phyloP scores from a whole-genome alignment of 371 early-diverging fungal genomes.

The Actinomucor elegans region DNA sequence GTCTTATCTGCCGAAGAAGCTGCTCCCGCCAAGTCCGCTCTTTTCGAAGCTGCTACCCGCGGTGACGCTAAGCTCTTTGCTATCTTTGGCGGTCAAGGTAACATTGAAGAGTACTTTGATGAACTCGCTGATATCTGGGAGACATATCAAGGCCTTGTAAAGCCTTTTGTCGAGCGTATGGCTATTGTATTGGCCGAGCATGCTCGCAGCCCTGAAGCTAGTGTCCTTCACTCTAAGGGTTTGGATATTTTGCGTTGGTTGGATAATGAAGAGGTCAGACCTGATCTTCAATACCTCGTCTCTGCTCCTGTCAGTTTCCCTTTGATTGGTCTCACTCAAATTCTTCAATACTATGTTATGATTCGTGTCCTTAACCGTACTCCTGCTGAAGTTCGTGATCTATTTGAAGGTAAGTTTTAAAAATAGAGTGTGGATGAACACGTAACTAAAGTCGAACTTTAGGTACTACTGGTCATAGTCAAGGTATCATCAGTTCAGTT shows the following conservation, averaged over 20 bases:
- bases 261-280: conserved; percentile 80
- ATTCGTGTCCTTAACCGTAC: conserved; percentile 56
- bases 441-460: not conserved
- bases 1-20: conserved; percentile 45
- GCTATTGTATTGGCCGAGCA: conserved; percentile 71
- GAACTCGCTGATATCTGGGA: conserved; percentile 82
- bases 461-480: conserved; percentile 93
- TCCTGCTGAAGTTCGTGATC: conserved; percentile 42
- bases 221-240: conserved; percentile 78
- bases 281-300: conserved; percentile 81
- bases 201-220: conserved; percentile 69
- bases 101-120: conserved; percentile 93
- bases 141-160: conserved; percentile 81
- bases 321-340: conserved; percentile 87
- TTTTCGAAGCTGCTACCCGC: conserved; percentile 64
- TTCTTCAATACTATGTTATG: conserved; percentile 81
- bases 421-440: not conserved
- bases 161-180: conserved; percentile 79
- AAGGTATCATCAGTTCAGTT: conserved; percentile 91
- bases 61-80: conserved; percentile 77
- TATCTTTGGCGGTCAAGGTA: conserved; percentile 97
- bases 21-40: conserved; percentile 57
- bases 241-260: conserved; percentile 90
- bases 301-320: conserved; percentile 88
- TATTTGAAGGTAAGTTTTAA: conserved; percentile 47